Evolutionary conservation across 371 early-diverging fungal species (phyloP).

Genomic region (Dinochytrium kinnereticum): DNA sequence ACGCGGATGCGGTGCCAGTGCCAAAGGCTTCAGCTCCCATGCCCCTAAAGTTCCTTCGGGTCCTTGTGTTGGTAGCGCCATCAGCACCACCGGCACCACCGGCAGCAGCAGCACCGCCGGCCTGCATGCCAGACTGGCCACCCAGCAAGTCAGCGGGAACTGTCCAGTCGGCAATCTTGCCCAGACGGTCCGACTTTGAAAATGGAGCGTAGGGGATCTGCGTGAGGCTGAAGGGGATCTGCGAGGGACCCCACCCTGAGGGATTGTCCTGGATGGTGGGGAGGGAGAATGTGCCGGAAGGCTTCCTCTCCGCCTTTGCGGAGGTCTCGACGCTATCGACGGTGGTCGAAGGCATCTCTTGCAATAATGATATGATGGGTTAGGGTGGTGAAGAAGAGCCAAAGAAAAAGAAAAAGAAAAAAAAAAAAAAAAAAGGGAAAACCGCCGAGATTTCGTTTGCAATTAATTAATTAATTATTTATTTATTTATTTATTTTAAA

Average conservation of each 20-base stretch:
- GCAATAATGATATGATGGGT: background rate
- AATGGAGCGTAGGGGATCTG: slow-evolving; percentile 92
- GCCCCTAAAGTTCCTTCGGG: slow-evolving; percentile 22
- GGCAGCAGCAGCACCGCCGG: slow-evolving; percentile 8
- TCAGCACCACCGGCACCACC: slow-evolving; percentile 22
- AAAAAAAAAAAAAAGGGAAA: background rate
- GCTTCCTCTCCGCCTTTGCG: too few relatives aligned
- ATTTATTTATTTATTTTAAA: too few relatives aligned
- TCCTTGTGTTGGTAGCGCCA: slow-evolving; percentile 1
- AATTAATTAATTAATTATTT: too few relatives aligned
- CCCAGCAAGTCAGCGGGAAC: slow-evolving; percentile 58
- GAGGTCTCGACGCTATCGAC: background rate
- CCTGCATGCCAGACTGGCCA: slow-evolving; percentile 33
- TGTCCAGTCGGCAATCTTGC: slow-evolving; percentile 93
- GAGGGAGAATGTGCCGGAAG: too few relatives aligned
- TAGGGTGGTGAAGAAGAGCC: background rate
- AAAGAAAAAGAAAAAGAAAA: background rate
- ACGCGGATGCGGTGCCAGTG: slow-evolving; percentile 82
- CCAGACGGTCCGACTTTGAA: slow-evolving; percentile 93
- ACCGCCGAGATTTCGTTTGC: too few relatives aligned
- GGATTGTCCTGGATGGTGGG: slow-evolving; percentile 51
- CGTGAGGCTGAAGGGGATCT: slow-evolving; percentile 31
- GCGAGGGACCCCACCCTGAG: slow-evolving; percentile 52
- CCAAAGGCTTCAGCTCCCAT: slow-evolving; percentile 78
- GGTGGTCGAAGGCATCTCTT: background rate